Evolutionary conservation across 768 basidiomycete species (phyloP), one percentile per base, ranked within the genome.

Genomic region (Macrocybe gigantea): DNA sequence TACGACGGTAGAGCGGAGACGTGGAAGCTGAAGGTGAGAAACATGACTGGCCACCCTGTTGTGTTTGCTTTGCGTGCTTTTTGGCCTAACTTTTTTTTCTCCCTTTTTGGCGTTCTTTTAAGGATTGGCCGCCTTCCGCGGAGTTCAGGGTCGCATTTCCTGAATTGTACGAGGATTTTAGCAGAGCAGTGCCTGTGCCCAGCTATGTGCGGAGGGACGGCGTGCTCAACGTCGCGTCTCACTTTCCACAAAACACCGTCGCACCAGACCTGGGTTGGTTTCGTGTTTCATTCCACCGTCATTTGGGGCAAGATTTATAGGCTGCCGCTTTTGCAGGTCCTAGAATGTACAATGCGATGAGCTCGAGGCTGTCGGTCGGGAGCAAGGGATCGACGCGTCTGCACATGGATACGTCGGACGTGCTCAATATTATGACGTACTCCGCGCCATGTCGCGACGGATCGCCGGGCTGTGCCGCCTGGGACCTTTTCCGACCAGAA

Each of bases 361-460:
- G 82, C 11, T 86, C 85, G 2, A 74, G 71, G 33, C 82, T 88
- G 58, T 62, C 66, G 6, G 60, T 69, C 31, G 83, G 85, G 6
- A 87, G 81, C 59, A 83, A 85, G 59, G 93, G 93, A 4, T 83
- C 88, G 15, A 95, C 93, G 6, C 74, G 88, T 49, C 64, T 95
- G 48, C 93, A 95, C 56, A 91, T 93, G 88, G 90, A 91, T 62
- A 89, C 93, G 79, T 87, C 88, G 0, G 92, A 93, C 56, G 93
- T 93, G 2, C 69, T 95, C 51, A 96, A 96, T 64, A 75, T 95
- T 53, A 88, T 95, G 87, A 75, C 88, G 2, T 82, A 82, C 61
- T 79, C 91, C 8, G 72, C 75, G 7, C 57, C 64, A 2, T 65
- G 73, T 40, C 60, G 69, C 7, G 74, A 83, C 14, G 81, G 85